phyloP scores from a whole-genome alignment of 2,329 filamentous ascomycete species.

The Coleophoma crateriformis region DNA sequence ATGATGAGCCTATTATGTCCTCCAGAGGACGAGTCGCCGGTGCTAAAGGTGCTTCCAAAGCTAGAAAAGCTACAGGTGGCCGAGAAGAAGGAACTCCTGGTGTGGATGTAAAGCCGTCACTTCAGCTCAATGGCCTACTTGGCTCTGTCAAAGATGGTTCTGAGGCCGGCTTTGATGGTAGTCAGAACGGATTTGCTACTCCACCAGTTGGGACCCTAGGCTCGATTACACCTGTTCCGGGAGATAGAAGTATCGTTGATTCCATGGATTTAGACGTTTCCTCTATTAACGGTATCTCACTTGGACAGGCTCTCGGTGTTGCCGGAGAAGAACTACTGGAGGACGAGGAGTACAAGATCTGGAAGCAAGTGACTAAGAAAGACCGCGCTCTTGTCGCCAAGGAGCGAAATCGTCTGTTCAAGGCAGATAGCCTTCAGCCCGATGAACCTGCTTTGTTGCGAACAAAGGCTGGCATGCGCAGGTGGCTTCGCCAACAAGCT shows the following conservation, averaged over 20 bases:
- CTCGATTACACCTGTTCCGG: constrained; percentile 68
- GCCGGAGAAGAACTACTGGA: constrained; percentile 72
- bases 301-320: constrained; percentile 59
- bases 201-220: constrained; percentile 63
- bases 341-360: constrained; percentile 94
- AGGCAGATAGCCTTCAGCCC: constrained; percentile 73
- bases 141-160: constrained; percentile 66
- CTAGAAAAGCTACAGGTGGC: constrained; percentile 67
- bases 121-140: constrained; percentile 61
- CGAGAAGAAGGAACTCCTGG: constrained; percentile 75
- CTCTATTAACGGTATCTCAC: constrained; percentile 59
- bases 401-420: constrained; percentile 81
- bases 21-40: constrained; percentile 87
- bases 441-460: constrained; percentile 86
- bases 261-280: constrained; percentile 82
- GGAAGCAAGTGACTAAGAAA: constrained; percentile 98
- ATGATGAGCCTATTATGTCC: constrained; percentile 98
- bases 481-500: constrained; percentile 76
- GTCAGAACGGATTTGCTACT: constrained; percentile 78
- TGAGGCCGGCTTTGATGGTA: constrained; percentile 67
- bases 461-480: constrained; percentile 82
- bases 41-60: constrained; percentile 58
- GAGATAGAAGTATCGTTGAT: constrained; percentile 68
- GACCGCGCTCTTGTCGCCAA: constrained; percentile 83
- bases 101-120: constrained; percentile 66